A percentile compares a stretch with the other conserved stretches of the same genome.
These are phyloP conservation scores for Paspalum notatum DNA, from an alignment of 176 grass and related monocot genomes.

Conservation along the genomic window DNA sequence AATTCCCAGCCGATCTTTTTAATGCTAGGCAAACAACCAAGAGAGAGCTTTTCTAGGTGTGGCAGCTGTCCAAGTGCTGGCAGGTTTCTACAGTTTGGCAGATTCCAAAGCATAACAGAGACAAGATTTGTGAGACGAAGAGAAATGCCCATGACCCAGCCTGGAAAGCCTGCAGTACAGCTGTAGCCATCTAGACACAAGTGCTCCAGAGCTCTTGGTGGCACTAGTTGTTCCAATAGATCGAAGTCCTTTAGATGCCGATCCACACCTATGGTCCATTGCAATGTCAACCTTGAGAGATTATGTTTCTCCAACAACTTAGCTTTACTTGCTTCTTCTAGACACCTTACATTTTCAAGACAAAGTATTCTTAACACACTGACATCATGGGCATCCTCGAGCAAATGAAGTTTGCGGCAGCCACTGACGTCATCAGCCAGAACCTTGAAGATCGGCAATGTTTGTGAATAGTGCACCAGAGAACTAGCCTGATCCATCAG, in stretches of 20 bases:
- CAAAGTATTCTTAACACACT: not conserved
- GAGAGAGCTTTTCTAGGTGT: not conserved
- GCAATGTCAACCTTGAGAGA: not conserved
- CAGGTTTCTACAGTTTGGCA: not conserved
- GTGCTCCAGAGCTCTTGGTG: not conserved
- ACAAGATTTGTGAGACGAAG: not conserved
- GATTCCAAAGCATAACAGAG: too few species aligned
- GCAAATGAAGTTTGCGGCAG: not conserved
- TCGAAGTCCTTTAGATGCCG: not conserved
- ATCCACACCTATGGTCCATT: not conserved
- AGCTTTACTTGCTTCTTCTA: not conserved
- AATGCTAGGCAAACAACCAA: not conserved
- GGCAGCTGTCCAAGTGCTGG: slow-evolving; percentile 6
- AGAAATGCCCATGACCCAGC: not conserved
- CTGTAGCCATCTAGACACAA: not conserved
- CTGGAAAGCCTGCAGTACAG: not conserved
- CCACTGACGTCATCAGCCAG: rapidly evolving
- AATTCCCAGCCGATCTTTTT: not conserved
- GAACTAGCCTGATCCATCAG: not conserved
- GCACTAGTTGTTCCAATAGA: not conserved
- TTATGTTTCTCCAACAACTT: not conserved
- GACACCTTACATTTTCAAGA: slow-evolving; percentile 7
- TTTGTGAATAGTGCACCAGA: not conserved
- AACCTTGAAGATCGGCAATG: not conserved
- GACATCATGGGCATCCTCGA: not conserved